phyloP scores from a whole-genome alignment of 2,329 filamentous ascomycete species.

The Aureobasidium melanogenum region DNA sequence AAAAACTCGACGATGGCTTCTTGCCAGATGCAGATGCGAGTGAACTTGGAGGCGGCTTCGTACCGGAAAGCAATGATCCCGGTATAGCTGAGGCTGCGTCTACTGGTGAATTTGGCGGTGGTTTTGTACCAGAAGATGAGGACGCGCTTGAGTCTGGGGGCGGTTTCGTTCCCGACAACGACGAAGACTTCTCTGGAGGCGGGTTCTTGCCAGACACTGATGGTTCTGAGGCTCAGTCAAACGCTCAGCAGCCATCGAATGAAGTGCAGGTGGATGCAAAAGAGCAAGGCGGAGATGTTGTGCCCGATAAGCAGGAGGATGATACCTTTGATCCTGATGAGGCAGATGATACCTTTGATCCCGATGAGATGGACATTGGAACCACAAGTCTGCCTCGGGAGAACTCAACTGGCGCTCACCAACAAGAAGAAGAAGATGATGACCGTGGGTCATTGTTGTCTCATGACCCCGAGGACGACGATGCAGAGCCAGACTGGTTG shows the following conservation, averaged over 20 bases:
- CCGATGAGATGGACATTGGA: slow-evolving; percentile 16
- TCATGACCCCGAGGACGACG: slow-evolving; percentile 57
- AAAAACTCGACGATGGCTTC: not conserved
- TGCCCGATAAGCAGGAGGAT: slow-evolving; percentile 12
- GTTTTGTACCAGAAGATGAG: slow-evolving; percentile 20
- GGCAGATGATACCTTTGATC: slow-evolving; percentile 24
- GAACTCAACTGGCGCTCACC: not conserved
- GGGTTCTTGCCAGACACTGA: slow-evolving; percentile 18
- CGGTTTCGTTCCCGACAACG: slow-evolving; percentile 14
- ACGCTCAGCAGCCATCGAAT: not conserved
- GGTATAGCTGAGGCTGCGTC: slow-evolving; percentile 8
- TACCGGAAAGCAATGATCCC: slow-evolving; percentile 16
- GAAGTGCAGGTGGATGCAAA: not conserved
- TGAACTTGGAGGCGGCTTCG: slow-evolving; percentile 16
- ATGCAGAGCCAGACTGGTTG: slow-evolving; percentile 57
- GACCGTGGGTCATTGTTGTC: slow-evolving; percentile 47
- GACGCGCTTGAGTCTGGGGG: slow-evolving; percentile 10
- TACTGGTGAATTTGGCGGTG: slow-evolving; percentile 20
- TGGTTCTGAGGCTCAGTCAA: not conserved
- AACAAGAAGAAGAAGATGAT: slow-evolving; percentile 15
- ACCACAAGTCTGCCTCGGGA: not conserved
- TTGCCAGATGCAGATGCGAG: not conserved
- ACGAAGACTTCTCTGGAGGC: slow-evolving; percentile 10
- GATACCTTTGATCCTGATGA: slow-evolving; percentile 10
- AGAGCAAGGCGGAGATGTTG: slow-evolving; percentile 13